Conservation (phyloP, 441 rosid genomes). For the Metrosideros polymorpha region DNA sequence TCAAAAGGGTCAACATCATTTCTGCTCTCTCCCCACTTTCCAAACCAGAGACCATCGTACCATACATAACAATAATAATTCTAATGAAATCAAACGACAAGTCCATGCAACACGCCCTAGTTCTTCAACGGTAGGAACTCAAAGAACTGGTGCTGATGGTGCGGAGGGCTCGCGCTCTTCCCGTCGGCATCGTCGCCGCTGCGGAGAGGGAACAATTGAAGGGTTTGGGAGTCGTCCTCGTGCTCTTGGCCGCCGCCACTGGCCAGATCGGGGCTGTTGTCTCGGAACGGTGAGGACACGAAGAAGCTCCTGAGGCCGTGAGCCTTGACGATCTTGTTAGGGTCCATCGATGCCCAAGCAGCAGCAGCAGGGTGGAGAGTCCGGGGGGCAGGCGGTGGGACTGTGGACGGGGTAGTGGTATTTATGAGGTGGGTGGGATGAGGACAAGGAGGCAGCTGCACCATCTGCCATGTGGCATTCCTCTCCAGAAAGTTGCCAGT, state of each 20-base stretch:
- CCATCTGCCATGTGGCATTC: slow-evolving; percentile 76
- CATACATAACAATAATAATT: neutral
- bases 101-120: slow-evolving; percentile 4
- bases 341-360: slow-evolving; percentile 28
- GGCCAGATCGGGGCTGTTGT: slow-evolving; percentile 7
- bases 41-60: slow-evolving; percentile 20
- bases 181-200: slow-evolving; percentile 15
- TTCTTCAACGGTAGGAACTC: slow-evolving; percentile 91
- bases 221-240: slow-evolving; percentile 46
- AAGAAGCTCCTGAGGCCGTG: slow-evolving; percentile 21
- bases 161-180: slow-evolving; percentile 18
- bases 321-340: slow-evolving; percentile 12
- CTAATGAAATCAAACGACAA: neutral
- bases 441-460: slow-evolving; percentile 41
- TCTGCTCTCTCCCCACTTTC: slow-evolving; percentile 22
- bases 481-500: slow-evolving; percentile 22
- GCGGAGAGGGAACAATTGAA: slow-evolving; percentile 63
- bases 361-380: slow-evolving; percentile 8
- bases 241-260: neutral
- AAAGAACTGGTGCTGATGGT: slow-evolving; percentile 42
- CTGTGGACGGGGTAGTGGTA: slow-evolving; percentile 9
- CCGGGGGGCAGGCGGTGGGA: neutral
- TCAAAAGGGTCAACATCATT: slow-evolving; percentile 22
- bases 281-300: slow-evolving; percentile 20
- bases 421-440: slow-evolving; percentile 33